phyloP scores from a whole-genome alignment of 331 rosid species.

The Acacia pycnantha region DNA sequence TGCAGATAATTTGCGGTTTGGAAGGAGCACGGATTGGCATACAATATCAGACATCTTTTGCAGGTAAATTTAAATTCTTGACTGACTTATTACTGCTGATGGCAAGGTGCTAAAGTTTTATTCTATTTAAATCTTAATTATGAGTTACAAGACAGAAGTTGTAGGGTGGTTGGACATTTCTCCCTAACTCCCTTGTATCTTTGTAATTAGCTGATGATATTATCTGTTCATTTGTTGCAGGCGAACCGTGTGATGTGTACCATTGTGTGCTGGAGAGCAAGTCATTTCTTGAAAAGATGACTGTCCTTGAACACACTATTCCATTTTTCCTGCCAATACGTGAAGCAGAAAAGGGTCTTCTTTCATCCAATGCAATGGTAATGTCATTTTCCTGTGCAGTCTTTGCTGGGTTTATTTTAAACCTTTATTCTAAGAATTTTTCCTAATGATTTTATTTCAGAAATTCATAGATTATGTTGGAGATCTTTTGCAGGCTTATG shows the following conservation, averaged over 20 bases:
- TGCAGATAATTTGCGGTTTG: constrained; percentile 87
- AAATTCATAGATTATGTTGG: constrained; percentile 91
- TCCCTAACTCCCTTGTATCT: constrained; percentile 9
- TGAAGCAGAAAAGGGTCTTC: constrained; percentile 87
- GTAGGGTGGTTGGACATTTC: constrained; percentile 21
- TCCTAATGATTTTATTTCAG: constrained; percentile 53
- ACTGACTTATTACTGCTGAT: neutral
- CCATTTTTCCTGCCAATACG: constrained; percentile 90
- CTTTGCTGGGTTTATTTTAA: constrained; percentile 30
- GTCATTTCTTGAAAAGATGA: constrained; percentile 97
- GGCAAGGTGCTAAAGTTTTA: neutral
- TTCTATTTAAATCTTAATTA: constrained; percentile 8
- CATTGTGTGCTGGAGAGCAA: constrained; percentile 96
- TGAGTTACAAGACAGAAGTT: constrained; percentile 30
- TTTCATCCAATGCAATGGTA: constrained; percentile 91
- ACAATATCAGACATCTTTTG: constrained; percentile 88
- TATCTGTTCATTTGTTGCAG: constrained; percentile 46
- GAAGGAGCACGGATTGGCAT: constrained; percentile 93
- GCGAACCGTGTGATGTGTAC: constrained; percentile 76
- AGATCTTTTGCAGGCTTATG: constrained; percentile 92
- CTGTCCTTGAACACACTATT: constrained; percentile 86
- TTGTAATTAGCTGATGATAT: constrained; percentile 24
- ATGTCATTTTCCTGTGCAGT: constrained; percentile 36
- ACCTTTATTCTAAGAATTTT: constrained; percentile 28
- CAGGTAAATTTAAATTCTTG: constrained; percentile 57